Evolutionary conservation across 2,329 filamentous ascomycete genomes (phyloP), one percentile per base, ranked within the genome.

Genomic region (Clathrospora elynae): DNA sequence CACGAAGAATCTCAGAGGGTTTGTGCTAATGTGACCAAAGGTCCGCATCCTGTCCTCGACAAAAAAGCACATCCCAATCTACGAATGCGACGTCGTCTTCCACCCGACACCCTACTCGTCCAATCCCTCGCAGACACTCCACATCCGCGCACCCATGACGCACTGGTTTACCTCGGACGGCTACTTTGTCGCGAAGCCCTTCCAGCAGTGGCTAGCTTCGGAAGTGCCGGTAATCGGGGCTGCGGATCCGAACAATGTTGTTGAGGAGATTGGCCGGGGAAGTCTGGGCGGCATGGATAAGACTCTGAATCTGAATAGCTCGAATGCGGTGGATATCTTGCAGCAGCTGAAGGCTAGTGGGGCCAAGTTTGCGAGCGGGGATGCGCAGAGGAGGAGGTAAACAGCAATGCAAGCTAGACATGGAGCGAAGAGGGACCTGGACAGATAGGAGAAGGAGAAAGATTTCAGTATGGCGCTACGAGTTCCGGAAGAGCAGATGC

Each of bases 11-110:
- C n/a, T n/a, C n/a, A n/a, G n/a, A n/a, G n/a, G n/a, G n/a, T n/a
- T n/a, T n/a, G n/a, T n/a, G n/a, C n/a, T n/a, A n/a, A 9, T 33
- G 11, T 20, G 7, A 5, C 8, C 1, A 24, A 53, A 93, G 86
- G 80, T 96, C 64, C 81, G 81, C 11, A 84, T 97, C 55, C 77
- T 80, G 2, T 88, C 85, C 25, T 81, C 79, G 1, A 84, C 83
- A 1, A 85, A 87, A 64, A 96, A 96, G 70, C 83, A 91, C 71
- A 80, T 85, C 25, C 89, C 90, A 1, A 80, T 84, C 30, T 99
- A 99, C 76, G 80, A 87, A 62, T 74, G 96, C 47, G 83, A 79
- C 29, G 78, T 96, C 36, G 79, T 76, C 32, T 72, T 83, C 40
- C 75, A 60, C 2, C 74, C 61, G 22, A 41, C 62, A 1, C 61